A percentile compares a stretch with the other conserved stretches of the same genome.
Conservation (phyloP, 202 grass and related monocot species). For the Panicum virgatum region DNA sequence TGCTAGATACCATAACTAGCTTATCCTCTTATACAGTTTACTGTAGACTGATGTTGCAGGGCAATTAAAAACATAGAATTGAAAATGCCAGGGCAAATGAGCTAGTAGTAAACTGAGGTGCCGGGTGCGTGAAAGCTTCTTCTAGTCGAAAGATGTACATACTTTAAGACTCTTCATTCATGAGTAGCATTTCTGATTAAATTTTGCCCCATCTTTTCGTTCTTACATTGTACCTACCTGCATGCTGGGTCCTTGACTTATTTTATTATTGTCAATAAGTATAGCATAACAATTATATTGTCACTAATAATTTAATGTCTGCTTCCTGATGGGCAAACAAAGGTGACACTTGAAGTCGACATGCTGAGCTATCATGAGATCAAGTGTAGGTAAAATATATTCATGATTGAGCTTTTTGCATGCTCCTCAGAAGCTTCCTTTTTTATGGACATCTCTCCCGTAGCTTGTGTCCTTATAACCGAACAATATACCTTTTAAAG, state of each 20-base stretch:
- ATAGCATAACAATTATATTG: background rate
- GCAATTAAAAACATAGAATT: constrained; percentile 30
- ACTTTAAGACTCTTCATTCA: constrained; percentile 39
- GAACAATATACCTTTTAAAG: background rate
- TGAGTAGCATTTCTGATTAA: constrained; percentile 32
- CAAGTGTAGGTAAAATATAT: constrained; percentile 33
- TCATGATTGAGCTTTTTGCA: constrained; percentile 38
- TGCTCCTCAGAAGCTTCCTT: background rate
- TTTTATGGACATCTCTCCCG: background rate
- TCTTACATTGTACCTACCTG: constrained; percentile 11
- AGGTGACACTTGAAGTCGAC: constrained; percentile 31
- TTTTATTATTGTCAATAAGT: constrained; percentile 21
- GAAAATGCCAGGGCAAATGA: constrained; percentile 27
- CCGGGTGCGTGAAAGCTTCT: background rate
- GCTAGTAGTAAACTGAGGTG: constrained; percentile 20
- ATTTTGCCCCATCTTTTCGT: background rate
- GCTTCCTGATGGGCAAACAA: constrained; percentile 39
- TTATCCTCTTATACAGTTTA: constrained; percentile 50
- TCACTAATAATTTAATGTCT: constrained; percentile 42
- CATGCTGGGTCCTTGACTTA: constrained; percentile 21
- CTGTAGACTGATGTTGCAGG: constrained; percentile 37
- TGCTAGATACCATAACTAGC: constrained; percentile 45
- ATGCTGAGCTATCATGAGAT: constrained; percentile 28
- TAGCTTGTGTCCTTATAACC: constrained; percentile 24
- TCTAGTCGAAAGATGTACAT: constrained; percentile 21